These are phyloP conservation scores for Penicillium verhagenii DNA, from an alignment of 495 filamentous ascomycete species.

Conservation along the genomic window DNA sequence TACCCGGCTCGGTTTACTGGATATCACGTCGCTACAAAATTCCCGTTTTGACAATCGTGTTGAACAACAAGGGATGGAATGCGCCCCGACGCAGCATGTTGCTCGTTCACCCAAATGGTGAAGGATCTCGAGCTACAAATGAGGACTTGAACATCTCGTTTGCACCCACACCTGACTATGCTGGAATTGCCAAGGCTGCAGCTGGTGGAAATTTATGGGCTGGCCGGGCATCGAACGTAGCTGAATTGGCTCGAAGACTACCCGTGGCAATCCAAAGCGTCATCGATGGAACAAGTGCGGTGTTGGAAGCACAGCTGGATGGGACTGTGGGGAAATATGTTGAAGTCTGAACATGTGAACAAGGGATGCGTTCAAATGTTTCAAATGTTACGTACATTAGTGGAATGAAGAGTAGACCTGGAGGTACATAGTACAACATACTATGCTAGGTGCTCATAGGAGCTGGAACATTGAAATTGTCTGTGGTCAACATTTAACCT, in stretches of 20 bases:
- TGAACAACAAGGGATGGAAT: constrained; percentile 97
- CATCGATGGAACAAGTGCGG: constrained; percentile 63
- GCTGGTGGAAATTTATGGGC: constrained; percentile 76
- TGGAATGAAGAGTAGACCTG: too few species aligned
- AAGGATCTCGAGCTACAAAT: constrained; percentile 73
- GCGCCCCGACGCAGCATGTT: constrained; percentile 73
- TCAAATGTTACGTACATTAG: too few species aligned
- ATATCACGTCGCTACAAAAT: constrained; percentile 83
- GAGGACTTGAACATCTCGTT: constrained; percentile 91
- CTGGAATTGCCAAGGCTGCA: constrained; percentile 88
- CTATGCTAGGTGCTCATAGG: too few species aligned
- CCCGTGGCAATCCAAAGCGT: constrained; percentile 68
- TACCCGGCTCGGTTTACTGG: constrained; percentile 93
- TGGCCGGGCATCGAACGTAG: constrained; percentile 61
- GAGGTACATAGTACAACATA: too few species aligned
- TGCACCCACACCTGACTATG: constrained; percentile 80
- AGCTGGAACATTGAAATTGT: too few species aligned
- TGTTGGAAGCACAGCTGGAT: constrained; percentile 58
- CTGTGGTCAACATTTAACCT: too few species aligned
- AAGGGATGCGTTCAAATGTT: too few species aligned
- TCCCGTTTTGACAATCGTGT: constrained; percentile 82
- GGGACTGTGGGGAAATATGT: constrained; percentile 42
- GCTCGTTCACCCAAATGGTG: constrained; percentile 80
- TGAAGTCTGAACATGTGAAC: too few species aligned
- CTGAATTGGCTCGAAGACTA: constrained; percentile 59